Conservation (phyloP, 306 rosid genomes). For the Mucuna pruriens region DNA sequence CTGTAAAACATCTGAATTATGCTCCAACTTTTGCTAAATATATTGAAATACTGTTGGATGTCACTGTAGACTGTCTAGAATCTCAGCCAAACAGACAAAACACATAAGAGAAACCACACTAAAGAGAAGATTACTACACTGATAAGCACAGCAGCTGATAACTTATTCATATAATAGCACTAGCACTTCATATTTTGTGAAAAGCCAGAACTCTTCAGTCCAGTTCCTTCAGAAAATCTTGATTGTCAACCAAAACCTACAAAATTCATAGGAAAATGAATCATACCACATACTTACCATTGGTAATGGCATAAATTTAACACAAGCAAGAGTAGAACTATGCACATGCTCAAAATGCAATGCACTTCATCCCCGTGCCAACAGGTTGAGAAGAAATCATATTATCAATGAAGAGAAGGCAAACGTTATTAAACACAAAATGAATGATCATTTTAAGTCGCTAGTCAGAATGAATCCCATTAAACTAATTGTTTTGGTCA, state of each 20-base stretch:
- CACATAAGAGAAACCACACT: not conserved
- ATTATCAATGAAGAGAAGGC: no score
- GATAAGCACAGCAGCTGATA: not conserved
- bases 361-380: not conserved
- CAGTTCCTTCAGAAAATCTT: conserved; percentile 84
- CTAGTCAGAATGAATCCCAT: not conserved
- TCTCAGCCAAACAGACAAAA: not conserved
- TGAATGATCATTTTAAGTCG: conserved; percentile 1
- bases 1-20: not conserved
- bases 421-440: not conserved
- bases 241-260: conserved; percentile 92
- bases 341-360: not conserved
- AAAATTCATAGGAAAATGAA: conserved; percentile 31
- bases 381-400: not conserved
- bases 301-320: conserved; percentile 15
- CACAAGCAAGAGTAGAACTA: not conserved
- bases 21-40: not conserved
- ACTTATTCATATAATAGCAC: conserved; percentile 46
- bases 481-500: not conserved
- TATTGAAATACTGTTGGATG: not conserved
- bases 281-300: conserved; percentile 8
- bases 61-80: not conserved
- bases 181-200: not conserved
- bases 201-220: conserved; percentile 41
- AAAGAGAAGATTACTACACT: conserved; percentile 1